Base-by-base conservation (phyloP, 2,329 filamentous ascomycete species). In the Penicillium corylophilum region DNA sequence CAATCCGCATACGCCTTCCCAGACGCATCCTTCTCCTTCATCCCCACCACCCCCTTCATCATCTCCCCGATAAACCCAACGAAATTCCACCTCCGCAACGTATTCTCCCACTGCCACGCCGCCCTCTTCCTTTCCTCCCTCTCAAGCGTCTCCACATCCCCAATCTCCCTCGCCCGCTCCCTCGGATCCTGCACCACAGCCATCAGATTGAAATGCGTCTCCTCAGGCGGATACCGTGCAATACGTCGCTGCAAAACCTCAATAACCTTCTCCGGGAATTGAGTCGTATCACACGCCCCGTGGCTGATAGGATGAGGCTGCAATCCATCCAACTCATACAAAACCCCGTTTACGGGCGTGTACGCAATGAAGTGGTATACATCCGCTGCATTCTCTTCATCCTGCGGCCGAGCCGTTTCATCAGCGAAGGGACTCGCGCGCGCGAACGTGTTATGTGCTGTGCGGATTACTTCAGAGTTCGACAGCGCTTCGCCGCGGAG, bases 361-460 rank as follows among this genome's bases (percentile, higher is more conserved):
- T 99, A 99, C 28, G 92, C 94, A 65, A 99, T 91, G 73, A 99
- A 99, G 77, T 99, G 94, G 76, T 95, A 99, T 24, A 93, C 89
- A 67, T 97, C 94, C 0, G 52, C 61, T 1, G 61, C 64, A 65
- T 95, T 91, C 49, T 89, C 80, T 55, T 85, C 85, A n/a, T 84
- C 83, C 47, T 81, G 82, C 10, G 84, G 78, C 10, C 86, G 82
- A 61, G 87, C 83, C 55, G 90, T 95, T 80, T 99, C 94, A 71
- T 96, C 91, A 48, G 89, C 86, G 69, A 99, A 99, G 2, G 94
- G 94, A 53, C 87, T 95, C 54, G 88, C 88, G 56, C 87, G 82
- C 39, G 92, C 90, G 72, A 96, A 96, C 56, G 88, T 89, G 72
- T 96, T 96, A 79, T 96, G 92, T 49, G 89, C 88, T 67, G 83